Percentiles rank a stretch among this genome's conserved stretches.
phyloP scores from a whole-genome alignment of 345 rosid genomes.

The Gossypium arboreum region DNA sequence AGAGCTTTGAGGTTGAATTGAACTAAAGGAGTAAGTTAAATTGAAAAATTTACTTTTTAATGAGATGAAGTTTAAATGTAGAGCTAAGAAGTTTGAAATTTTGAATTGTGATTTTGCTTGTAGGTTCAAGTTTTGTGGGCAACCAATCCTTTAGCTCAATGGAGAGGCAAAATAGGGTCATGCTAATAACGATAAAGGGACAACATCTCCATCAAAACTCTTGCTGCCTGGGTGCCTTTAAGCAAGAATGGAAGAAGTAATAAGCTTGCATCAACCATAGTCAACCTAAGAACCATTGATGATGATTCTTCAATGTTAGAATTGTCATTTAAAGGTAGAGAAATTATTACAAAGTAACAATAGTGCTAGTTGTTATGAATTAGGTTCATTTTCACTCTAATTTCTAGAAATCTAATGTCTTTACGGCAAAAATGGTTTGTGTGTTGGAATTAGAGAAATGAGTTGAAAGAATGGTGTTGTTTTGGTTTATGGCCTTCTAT shows the following conservation, averaged over 20 bases:
- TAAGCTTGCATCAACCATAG: conserved; percentile 70
- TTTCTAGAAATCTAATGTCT: neutral
- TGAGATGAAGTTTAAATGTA: neutral
- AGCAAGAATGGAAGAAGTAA: conserved; percentile 23
- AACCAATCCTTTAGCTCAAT: conserved; percentile 63
- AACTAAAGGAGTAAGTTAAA: neutral
- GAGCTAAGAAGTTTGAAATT: neutral
- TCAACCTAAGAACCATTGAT: conserved; percentile 40
- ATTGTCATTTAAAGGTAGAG: conserved; percentile 51
- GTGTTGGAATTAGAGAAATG: neutral
- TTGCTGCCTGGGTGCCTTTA: conserved; percentile 51
- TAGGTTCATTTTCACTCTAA: neutral
- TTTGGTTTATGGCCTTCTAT: neutral
- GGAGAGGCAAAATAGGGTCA: conserved; percentile 62
- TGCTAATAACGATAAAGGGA: conserved; percentile 26
- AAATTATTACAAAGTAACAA: conserved; percentile 29
- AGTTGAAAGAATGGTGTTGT: neutral
- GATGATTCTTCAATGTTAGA: conserved; percentile 24
- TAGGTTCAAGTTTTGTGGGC: conserved; percentile 78
- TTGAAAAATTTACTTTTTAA: neutral
- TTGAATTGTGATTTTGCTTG: conserved; percentile 7
- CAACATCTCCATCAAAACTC: conserved; percentile 58
- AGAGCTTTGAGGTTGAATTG: neutral
- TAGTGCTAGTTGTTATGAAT: neutral
- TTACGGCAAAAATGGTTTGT: neutral